Conservation (phyloP, 768 basidiomycete genomes). For the Leccinum barrowsii region DNA sequence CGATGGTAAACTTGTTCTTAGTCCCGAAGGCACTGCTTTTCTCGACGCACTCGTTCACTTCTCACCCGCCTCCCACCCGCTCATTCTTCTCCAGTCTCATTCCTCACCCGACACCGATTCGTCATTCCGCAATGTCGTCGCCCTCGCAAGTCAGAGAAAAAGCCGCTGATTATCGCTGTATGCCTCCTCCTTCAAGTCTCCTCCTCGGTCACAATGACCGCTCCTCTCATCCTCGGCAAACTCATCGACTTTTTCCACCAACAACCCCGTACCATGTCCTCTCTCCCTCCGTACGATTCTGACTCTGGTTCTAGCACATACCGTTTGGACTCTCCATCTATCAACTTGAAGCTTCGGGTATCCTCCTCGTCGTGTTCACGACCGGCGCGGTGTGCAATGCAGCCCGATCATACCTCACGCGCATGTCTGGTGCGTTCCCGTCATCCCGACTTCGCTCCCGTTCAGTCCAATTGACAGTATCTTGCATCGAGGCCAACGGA, state of each 20-base stretch:
- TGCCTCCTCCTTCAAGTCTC: slow-evolving; percentile 73
- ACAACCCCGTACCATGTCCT: slow-evolving; percentile 50
- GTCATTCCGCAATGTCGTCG: slow-evolving; percentile 69
- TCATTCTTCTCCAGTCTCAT: slow-evolving; percentile 22
- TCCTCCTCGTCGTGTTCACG: slow-evolving; percentile 68
- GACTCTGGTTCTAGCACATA: slow-evolving; percentile 47
- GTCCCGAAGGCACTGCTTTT: no score
- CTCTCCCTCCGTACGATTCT: not conserved
- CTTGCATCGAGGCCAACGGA: slow-evolving; percentile 61
- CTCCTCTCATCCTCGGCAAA: slow-evolving; percentile 90
- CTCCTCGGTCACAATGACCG: slow-evolving; percentile 84
- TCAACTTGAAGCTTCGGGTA: slow-evolving; percentile 58
- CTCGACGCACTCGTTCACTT: slow-evolving; percentile 7
- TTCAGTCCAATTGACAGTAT: not conserved
- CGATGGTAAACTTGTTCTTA: no score
- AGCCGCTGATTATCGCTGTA: slow-evolving; percentile 70
- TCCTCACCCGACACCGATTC: slow-evolving; percentile 43
- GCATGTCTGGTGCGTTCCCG: slow-evolving; percentile 61
- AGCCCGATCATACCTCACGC: slow-evolving; percentile 79
- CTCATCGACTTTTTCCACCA: slow-evolving; percentile 87
- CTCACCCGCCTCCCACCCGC: slow-evolving; percentile 3
- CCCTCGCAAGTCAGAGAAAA: slow-evolving; percentile 79
- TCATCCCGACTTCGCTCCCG: not conserved
- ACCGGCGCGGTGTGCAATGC: slow-evolving; percentile 84
- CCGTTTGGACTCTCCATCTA: slow-evolving; percentile 78